These are phyloP conservation scores for Crepidotus variabilis DNA, from an alignment of 768 basidiomycete species.

Conservation along the genomic window DNA sequence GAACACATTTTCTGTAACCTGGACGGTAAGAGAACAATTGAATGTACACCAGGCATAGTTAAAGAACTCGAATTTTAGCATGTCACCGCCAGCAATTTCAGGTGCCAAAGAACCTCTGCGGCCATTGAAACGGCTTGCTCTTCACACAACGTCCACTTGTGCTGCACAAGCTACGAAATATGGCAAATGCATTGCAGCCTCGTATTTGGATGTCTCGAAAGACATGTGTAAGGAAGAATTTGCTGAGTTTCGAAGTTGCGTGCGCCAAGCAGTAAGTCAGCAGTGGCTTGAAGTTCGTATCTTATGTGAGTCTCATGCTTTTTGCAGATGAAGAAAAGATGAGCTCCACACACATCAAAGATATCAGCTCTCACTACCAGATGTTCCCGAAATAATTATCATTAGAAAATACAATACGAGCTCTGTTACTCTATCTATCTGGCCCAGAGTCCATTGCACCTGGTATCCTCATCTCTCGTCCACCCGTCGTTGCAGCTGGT, in stretches of 20 bases:
- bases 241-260: conserved; percentile 74
- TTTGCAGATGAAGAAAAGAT: conserved; percentile 15
- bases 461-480: conserved; percentile 22
- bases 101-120: conserved; percentile 29
- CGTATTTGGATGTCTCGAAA: conserved; percentile 80
- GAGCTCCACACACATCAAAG: background rate
- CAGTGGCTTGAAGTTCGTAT: background rate
- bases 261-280: conserved; percentile 67
- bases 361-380: background rate
- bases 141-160: conserved; percentile 71
- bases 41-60: no score
- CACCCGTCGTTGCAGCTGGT: conserved; percentile 14
- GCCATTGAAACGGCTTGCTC: conserved; percentile 63
- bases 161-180: conserved; percentile 71
- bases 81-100: conserved; percentile 21
- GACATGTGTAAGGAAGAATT: conserved; percentile 87
- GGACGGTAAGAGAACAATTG: no score
- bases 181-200: conserved; percentile 82
- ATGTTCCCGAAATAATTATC: conserved; percentile 6
- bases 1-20: no score
- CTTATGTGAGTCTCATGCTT: background rate
- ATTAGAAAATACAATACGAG: conserved; percentile 7
- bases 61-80: background rate
- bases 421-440: conserved; percentile 11
- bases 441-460: conserved; percentile 32